A percentile compares a stretch with the other conserved stretches of the same genome.
These are phyloP conservation scores for Micromonas commoda DNA, from an alignment of 139 green algal species.

Conservation along the genomic window DNA sequence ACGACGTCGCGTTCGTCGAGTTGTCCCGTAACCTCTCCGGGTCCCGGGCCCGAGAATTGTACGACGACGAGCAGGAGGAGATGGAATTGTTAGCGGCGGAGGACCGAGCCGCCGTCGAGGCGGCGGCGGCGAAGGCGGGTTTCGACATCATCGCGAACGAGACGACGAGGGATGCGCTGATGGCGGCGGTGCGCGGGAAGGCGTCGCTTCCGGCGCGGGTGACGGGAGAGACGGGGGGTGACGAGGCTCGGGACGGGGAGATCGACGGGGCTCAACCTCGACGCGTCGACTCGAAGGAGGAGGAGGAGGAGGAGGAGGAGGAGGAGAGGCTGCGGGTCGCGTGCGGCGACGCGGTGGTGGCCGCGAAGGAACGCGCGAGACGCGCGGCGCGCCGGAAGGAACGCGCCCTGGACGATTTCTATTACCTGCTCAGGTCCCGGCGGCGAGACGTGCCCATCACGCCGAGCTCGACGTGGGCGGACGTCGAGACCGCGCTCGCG, in stretches of 20 bases:
- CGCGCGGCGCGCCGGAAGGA: background rate
- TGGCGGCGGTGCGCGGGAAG: background rate
- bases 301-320: no score
- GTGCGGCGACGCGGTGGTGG: background rate
- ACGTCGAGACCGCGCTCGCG: background rate
- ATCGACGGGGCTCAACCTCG: no score
- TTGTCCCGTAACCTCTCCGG: constrained; percentile 12
- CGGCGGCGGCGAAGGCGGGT: background rate
- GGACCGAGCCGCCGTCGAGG: background rate
- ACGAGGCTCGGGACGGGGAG: background rate
- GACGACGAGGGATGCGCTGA: background rate
- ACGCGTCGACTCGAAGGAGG: no score
- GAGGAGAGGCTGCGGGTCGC: background rate
- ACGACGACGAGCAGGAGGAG: constrained; percentile 18
- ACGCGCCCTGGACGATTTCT: background rate
- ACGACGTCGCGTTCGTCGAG: background rate
- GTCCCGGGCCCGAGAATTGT: constrained; percentile 9
- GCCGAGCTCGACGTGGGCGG: constrained; percentile 1
- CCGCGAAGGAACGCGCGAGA: background rate
- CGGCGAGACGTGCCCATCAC: background rate
- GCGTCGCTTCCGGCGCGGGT: background rate
- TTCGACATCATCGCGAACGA: background rate
- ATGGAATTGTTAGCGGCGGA: background rate
- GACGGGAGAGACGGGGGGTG: background rate
- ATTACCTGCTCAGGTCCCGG: background rate